Evolutionary conservation across 306 rosid genomes (phyloP), one percentile per base, ranked within the genome.

Genomic region (Parietaria judaica): DNA sequence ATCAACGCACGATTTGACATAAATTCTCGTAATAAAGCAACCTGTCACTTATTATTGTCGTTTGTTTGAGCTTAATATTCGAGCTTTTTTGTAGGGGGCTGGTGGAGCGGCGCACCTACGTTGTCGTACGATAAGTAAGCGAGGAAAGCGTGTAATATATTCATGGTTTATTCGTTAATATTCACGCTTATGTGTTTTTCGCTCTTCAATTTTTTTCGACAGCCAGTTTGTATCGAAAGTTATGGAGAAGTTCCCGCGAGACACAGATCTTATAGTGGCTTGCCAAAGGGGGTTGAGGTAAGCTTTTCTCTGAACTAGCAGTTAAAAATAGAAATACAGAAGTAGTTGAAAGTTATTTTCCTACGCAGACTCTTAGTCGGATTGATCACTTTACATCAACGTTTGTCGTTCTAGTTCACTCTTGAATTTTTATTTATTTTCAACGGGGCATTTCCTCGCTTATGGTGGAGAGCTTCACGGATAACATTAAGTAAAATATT

Each of bases 31-130:
- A 23, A 23, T 23, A 23, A 41, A 41, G 45, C 7, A 41, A 41
- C 9, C 45, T 41, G 9, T 41, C 45, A 8, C 45, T 41, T 41
- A 5, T 41, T 5, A 41, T 41, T 43, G 43, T 48, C 16, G 15
- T 48, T 66, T 36, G 14, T 66, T 66, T 57, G 37, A 31, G 57
- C 60, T 54, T 43, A 17, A 6, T 11, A 50, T 48, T 23, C 7
- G 3, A 45, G n/a, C 46, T 51, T 56, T 78, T 67, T 36, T 71
- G 70, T 65, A 88, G 95, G 96, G 65, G 98, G 95, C 62, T 92
- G 98, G 96, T 92, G 98, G 96, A 92, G 98, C 65, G 96, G 98
- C 17, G 72, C 76, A 72, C 94, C 95, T 71, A 86, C 83, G 6
- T 74, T 88, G 68, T 81, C 98, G 50, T 86, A 80, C 72, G 82